Percentiles rank a stretch among this genome's conserved stretches.
These are phyloP conservation scores for Barbatosphaeria neglecta DNA, from an alignment of 495 filamentous ascomycete species.

Conservation along the genomic window DNA sequence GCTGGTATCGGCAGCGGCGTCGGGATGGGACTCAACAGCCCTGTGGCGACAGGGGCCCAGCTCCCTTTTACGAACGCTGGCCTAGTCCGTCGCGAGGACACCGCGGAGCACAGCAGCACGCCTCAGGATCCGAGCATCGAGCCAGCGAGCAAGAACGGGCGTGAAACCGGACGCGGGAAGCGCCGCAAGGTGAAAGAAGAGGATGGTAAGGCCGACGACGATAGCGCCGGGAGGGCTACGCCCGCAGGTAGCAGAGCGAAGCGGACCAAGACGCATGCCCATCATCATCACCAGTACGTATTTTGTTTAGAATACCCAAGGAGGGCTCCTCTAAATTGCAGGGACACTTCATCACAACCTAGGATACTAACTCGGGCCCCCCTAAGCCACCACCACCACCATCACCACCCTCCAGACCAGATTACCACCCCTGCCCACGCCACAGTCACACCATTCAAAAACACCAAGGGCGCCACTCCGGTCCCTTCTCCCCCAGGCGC, in stretches of 20 bases:
- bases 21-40: conserved; percentile 42
- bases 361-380: conserved; percentile 31
- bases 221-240: conserved; percentile 41
- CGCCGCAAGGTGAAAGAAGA: conserved; percentile 51
- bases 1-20: conserved; percentile 82
- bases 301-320: conserved; percentile 12
- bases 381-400: conserved; percentile 69
- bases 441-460: conserved; percentile 24
- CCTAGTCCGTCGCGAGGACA: conserved; percentile 33
- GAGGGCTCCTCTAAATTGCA: neutral
- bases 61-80: conserved; percentile 28
- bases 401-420: conserved; percentile 58
- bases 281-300: conserved; percentile 56
- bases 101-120: conserved; percentile 23
- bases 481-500: conserved; percentile 43
- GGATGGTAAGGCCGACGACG: conserved; percentile 45
- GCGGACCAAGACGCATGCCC: conserved; percentile 48
- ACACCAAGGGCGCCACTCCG: conserved; percentile 35
- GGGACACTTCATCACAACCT: conserved; percentile 6
- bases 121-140: conserved; percentile 21
- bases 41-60: conserved; percentile 35
- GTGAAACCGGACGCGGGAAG: conserved; percentile 34
- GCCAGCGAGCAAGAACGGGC: conserved; percentile 12
- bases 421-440: conserved; percentile 31
- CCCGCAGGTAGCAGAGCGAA: conserved; percentile 44